Evolutionary conservation across 2,329 filamentous ascomycete genomes (phyloP).

Genomic region (Hymenoscyphus salicellus): DNA sequence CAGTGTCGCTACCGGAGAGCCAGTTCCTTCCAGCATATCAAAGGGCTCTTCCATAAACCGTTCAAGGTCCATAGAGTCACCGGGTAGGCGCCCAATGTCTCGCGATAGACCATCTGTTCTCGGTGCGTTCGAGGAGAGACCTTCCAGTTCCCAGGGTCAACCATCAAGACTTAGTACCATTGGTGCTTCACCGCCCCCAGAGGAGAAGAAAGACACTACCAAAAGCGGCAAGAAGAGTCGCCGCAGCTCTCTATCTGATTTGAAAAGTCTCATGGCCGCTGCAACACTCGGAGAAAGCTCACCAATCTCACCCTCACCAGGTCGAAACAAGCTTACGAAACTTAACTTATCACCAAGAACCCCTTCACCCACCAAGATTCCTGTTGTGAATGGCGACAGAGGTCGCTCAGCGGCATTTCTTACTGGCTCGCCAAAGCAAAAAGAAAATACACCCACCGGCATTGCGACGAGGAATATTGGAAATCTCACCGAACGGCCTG

Average conservation of each 20-base stretch:
- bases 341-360: slow-evolving; percentile 32
- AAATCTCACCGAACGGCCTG: slow-evolving; percentile 32
- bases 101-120: slow-evolving; percentile 59
- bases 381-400: slow-evolving; percentile 27
- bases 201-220: slow-evolving; percentile 44
- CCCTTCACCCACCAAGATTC: slow-evolving; percentile 36
- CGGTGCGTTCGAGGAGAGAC: slow-evolving; percentile 62
- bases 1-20: slow-evolving; percentile 56
- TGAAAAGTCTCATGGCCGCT: slow-evolving; percentile 66
- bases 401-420: slow-evolving; percentile 26
- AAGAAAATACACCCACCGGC: slow-evolving; percentile 28
- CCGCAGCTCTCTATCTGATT: slow-evolving; percentile 85
- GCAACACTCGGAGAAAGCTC: slow-evolving; percentile 50
- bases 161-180: slow-evolving; percentile 32
- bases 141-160: slow-evolving; percentile 53
- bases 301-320: slow-evolving; percentile 30
- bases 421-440: slow-evolving; percentile 30
- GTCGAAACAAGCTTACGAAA: slow-evolving; percentile 24
- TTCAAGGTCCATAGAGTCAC: slow-evolving; percentile 73
- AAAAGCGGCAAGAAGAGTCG: slow-evolving; percentile 69
- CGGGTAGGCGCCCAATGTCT: slow-evolving; percentile 54
- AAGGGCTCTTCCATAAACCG: slow-evolving; percentile 64
- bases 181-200: slow-evolving; percentile 34
- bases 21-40: slow-evolving; percentile 54
- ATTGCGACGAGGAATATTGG: slow-evolving; percentile 25